phyloP scores from a whole-genome alignment of 768 basidiomycete species.

The Russula griseocarnosa region DNA sequence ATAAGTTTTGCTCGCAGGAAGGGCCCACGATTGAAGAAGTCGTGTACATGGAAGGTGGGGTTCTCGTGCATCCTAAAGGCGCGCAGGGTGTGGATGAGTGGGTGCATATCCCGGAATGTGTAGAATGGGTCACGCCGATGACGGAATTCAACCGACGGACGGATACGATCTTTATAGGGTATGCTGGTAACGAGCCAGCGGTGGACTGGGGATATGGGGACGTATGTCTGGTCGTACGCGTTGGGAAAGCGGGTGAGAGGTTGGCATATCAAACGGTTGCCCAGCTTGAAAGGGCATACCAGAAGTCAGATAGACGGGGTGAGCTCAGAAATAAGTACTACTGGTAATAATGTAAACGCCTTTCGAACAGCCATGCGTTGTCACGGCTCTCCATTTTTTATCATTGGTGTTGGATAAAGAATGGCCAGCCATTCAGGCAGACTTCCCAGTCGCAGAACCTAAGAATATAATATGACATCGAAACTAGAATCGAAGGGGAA shows the following conservation, averaged over 20 bases:
- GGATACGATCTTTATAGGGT: background rate
- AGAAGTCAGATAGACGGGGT: too few relatives aligned
- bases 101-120: background rate
- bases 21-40: background rate
- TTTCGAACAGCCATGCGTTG: too few relatives aligned
- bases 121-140: background rate
- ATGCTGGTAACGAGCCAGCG: constrained; percentile 2
- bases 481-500: too few relatives aligned
- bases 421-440: too few relatives aligned
- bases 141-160: background rate
- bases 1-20: too few relatives aligned
- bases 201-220: constrained; percentile 7
- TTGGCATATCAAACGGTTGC: constrained; percentile 1
- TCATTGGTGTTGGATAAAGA: too few relatives aligned
- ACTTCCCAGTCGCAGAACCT: too few relatives aligned
- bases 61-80: background rate
- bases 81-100: too few relatives aligned
- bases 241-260: constrained; percentile 7
- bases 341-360: too few relatives aligned
- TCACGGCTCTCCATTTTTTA: too few relatives aligned
- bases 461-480: too few relatives aligned
- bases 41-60: background rate
- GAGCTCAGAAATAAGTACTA: too few relatives aligned
- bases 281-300: background rate
- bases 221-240: constrained; percentile 14